Evolutionary conservation across 2,329 filamentous ascomycete genomes (phyloP).

Genomic region (Pseudocercospora macadamiae): DNA sequence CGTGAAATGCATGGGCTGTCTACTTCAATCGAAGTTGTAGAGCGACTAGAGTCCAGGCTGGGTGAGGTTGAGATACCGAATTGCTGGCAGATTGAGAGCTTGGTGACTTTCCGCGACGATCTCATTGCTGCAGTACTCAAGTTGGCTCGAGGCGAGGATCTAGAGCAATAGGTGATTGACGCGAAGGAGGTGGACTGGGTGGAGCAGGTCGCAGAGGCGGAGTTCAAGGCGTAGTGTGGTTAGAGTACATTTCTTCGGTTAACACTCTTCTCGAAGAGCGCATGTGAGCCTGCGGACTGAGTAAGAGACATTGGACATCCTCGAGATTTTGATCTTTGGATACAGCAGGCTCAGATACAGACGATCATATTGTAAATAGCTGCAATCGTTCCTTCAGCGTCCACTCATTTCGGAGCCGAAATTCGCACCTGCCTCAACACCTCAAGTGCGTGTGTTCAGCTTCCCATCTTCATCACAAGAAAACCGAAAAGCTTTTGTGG

Average conservation of each 20-base stretch:
- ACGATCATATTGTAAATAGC: too few species aligned
- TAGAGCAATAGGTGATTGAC: neutral
- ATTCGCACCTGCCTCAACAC: neutral
- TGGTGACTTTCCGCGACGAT: neutral
- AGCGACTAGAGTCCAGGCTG: neutral
- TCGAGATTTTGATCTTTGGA: too few species aligned
- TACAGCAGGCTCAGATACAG: too few species aligned
- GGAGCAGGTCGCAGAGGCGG: too few species aligned
- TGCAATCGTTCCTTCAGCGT: too few species aligned
- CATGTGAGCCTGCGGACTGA: too few species aligned
- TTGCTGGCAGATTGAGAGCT: neutral
- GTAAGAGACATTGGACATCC: too few species aligned
- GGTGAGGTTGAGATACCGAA: neutral
- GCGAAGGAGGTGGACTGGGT: neutral
- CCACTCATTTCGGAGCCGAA: constrained; percentile 1
- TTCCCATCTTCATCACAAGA: neutral
- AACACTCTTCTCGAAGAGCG: too few species aligned
- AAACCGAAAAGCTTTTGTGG: neutral
- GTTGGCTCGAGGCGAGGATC: neutral
- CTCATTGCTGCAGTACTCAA: neutral
- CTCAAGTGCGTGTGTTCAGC: neutral
- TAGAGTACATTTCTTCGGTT: too few species aligned
- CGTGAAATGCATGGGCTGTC: neutral
- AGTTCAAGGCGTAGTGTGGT: too few species aligned
- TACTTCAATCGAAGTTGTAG: neutral